Evolutionary conservation across 768 basidiomycete species (phyloP), one percentile per base, ranked within the genome.

Genomic region (Tulasnella calospora): DNA sequence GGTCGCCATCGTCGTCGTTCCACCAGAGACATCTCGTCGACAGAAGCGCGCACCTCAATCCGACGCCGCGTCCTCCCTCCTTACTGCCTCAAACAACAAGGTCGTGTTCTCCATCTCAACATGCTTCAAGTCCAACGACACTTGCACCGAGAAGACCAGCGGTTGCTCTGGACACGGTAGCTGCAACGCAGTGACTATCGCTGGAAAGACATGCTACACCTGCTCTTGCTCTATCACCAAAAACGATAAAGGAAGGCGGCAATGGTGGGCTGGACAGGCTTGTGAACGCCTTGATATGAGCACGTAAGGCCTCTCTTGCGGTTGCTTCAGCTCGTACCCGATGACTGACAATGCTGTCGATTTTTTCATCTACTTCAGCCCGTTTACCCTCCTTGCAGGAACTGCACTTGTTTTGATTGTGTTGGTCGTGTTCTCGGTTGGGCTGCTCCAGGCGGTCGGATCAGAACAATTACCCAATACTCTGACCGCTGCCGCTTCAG

Each of bases 251-350:
- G 88, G 90, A n/a, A 87, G 90, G 83, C 89, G 87, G 4, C 88
- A 90, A 80, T 84, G 83, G 41, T 95, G 94, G 94, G 93, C 88
- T 0, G 94, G 94, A 6, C 87, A 88, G 74, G 88, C 86, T 80
- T 95, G 94, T 81, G 90, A 94, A 86, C 88, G 90, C 80, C 90
- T 89, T 84, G 94, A 95, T 82, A 85, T 95, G 71, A 94, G 92
- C 86, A 89, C 89, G 94, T 94, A 82, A 79, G 92, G 89, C 19
- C 13, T 30, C 67, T 44, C 1, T n/a, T 51, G 21, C 12, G n/a
- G 7, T 21, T 44, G 46, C 75, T 12, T 38, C 41, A 40, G 30
- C 35, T 30, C 57, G 70, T 38, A 36, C 35, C 35, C 76, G 30
- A 35, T n/a, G 19, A 30, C 10, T n/a, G 19, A 21, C 67, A 33